Conservation (phyloP, 805 yeast species). For the Torulaspora franciscae region DNA sequence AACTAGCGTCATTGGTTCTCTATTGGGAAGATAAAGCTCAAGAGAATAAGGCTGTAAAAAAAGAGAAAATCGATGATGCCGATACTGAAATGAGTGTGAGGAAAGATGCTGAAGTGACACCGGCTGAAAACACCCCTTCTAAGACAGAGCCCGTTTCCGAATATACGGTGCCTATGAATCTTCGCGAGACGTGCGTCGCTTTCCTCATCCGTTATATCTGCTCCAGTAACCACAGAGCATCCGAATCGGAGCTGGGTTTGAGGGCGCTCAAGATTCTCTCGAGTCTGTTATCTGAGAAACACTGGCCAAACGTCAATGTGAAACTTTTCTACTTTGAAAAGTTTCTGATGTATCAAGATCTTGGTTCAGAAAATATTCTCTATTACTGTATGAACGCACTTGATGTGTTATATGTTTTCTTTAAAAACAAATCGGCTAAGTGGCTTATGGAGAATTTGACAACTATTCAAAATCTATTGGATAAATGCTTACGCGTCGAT, state of each 20-base stretch:
- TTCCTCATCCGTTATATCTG: slow-evolving; percentile 85
- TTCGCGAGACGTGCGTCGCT: slow-evolving; percentile 85
- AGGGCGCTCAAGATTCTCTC: slow-evolving; percentile 76
- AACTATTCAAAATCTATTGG: slow-evolving; percentile 67
- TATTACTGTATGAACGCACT: slow-evolving; percentile 86
- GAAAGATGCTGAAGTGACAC: slow-evolving; percentile 7
- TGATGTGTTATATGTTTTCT: slow-evolving; percentile 78
- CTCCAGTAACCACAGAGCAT: slow-evolving; percentile 75
- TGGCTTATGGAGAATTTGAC: slow-evolving; percentile 76
- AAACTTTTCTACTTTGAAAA: slow-evolving; percentile 84
- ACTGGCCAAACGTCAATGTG: slow-evolving; percentile 88
- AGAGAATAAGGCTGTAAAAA: slow-evolving; percentile 8
- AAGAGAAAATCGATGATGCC: slow-evolving; percentile 19
- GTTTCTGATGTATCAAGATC: slow-evolving; percentile 72
- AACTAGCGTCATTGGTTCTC: slow-evolving; percentile 76
- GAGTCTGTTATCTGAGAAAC: slow-evolving; percentile 61
- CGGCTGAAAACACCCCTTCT: background rate
- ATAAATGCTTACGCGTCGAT: slow-evolving; percentile 74
- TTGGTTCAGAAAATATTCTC: slow-evolving; percentile 59
- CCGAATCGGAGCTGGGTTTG: slow-evolving; percentile 77
- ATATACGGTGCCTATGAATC: slow-evolving; percentile 65
- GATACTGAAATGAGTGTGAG: slow-evolving; percentile 31
- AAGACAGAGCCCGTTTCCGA: slow-evolving; percentile 14
- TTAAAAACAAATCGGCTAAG: slow-evolving; percentile 66
- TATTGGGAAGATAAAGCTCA: slow-evolving; percentile 71